Evolutionary conservation across 2,329 filamentous ascomycete genomes (phyloP).

Genomic region (Lasiodiplodia hormozganensis): DNA sequence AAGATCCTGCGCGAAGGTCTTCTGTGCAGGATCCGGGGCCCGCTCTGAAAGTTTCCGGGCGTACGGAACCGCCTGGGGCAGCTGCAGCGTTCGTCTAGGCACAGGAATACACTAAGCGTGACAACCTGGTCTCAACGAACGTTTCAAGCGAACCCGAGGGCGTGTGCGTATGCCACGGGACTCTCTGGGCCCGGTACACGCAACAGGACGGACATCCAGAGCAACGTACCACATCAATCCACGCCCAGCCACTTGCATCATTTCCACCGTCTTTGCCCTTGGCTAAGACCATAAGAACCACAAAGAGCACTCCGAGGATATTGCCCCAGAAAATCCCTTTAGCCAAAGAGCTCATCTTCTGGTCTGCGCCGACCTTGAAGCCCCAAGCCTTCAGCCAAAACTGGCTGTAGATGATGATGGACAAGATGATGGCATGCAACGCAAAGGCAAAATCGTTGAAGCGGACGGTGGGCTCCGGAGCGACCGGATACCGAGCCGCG

Average conservation of each 20-base stretch:
- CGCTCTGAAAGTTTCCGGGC: not conserved
- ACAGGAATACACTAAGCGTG: not conserved
- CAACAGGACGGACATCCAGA: slow-evolving; percentile 34
- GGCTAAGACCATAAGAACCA: slow-evolving; percentile 54
- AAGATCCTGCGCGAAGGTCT: slow-evolving; percentile 13
- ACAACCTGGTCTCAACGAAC: not conserved
- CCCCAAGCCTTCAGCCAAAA: slow-evolving; percentile 77
- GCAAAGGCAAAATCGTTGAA: slow-evolving; percentile 93
- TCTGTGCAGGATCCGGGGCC: slow-evolving; percentile 27
- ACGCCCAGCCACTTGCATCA: slow-evolving; percentile 62
- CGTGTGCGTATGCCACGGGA: not conserved
- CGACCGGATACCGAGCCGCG: slow-evolving; percentile 74
- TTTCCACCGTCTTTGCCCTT: slow-evolving; percentile 52
- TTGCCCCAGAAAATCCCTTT: slow-evolving; percentile 74
- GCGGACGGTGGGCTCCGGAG: slow-evolving; percentile 80
- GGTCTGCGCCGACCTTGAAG: slow-evolving; percentile 66
- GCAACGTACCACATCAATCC: slow-evolving; percentile 66
- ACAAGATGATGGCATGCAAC: slow-evolving; percentile 77
- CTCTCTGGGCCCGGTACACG: not conserved
- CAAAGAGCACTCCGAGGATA: slow-evolving; percentile 61
- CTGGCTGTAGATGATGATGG: slow-evolving; percentile 76
- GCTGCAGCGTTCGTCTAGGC: not conserved
- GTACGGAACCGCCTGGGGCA: not conserved
- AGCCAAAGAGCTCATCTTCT: slow-evolving; percentile 67
- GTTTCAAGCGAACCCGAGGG: not conserved